Evolutionary conservation across 768 basidiomycete species (phyloP), one percentile per base, ranked within the genome.

Genomic region (Leucocoprinus sp.): DNA sequence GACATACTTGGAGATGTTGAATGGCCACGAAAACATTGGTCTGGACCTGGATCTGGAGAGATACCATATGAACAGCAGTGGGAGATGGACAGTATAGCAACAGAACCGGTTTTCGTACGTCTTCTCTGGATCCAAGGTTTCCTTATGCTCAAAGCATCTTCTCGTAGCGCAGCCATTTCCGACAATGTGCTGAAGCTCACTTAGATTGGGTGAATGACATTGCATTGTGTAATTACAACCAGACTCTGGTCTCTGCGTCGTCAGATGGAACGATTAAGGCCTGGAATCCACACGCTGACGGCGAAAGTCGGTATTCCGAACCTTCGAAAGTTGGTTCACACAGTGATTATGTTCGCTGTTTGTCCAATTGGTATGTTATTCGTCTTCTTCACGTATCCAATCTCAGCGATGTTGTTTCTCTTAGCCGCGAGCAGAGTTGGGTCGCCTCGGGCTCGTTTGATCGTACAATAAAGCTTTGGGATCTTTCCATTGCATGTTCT

Each of bases 181-280:
- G 95, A 23, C 93, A 97, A 60, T 84, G 82, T 48, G 81, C 83
- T 7, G 93, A 97, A 59, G 75, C 79, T 4, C 93, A 97, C 60
- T 82, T 82, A 1, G 93, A 97, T 64, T 99, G 95, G 95, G 79
- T 98, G 27, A 99, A 96, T 58, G 95, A 98, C 55, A 78, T 98
- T 37, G 58, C 92, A 2, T 72, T 99, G 14, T 93, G 89, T 65
- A 93, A 97, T 58, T 73, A 80, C 50, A 92, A 96, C 53, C 93
- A 93, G 60, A 96, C 86, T 2, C 88, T 97, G 36, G 75, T 97
- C 31, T 91, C 93, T 45, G 93, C 89, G 0, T 98, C 96, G 0
- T 95, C 93, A 2, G 95, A 98, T 58, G 93, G 93, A 14, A 91
- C 92, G 9, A 71, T 99, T 54, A 87, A 93, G 57, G 80, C 91